These are phyloP conservation scores for Colletotrichum tofieldiae DNA, from an alignment of 2,329 filamentous ascomycete genomes.

Conservation along the genomic window DNA sequence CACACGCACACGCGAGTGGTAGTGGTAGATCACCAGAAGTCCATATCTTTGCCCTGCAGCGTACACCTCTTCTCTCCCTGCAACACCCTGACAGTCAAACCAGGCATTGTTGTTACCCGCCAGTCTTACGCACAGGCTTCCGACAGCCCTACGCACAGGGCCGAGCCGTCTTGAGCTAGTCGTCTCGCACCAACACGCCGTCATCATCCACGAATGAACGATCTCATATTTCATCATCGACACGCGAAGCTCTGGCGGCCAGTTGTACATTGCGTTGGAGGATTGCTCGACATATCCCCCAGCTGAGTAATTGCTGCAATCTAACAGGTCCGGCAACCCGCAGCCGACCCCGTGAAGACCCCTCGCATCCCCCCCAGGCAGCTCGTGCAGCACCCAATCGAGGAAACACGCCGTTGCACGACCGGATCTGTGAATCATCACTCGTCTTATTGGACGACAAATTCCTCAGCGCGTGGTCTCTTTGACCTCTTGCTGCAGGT, in stretches of 20 bases:
- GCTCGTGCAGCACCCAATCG: slow-evolving; percentile 28
- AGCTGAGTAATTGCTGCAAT: slow-evolving; percentile 49
- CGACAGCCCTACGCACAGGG: slow-evolving; percentile 34
- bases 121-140: slow-evolving; percentile 39
- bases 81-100: background rate
- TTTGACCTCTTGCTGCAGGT: slow-evolving; percentile 38
- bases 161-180: slow-evolving; percentile 34
- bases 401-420: slow-evolving; percentile 34
- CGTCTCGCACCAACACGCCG: slow-evolving; percentile 29
- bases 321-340: slow-evolving; percentile 45
- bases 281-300: slow-evolving; percentile 23
- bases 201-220: slow-evolving; percentile 43
- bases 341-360: slow-evolving; percentile 36
- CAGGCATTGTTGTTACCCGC: background rate
- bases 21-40: slow-evolving; percentile 15
- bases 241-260: slow-evolving; percentile 32
- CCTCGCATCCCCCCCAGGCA: slow-evolving; percentile 35
- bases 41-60: slow-evolving; percentile 9
- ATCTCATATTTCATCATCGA: slow-evolving; percentile 44
- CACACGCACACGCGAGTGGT: background rate
- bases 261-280: slow-evolving; percentile 31
- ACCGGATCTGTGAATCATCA: slow-evolving; percentile 45
- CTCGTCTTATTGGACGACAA: slow-evolving; percentile 35
- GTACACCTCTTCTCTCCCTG: background rate
- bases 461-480: slow-evolving; percentile 21